phyloP scores from a whole-genome alignment of 2,329 filamentous ascomycete species.

The Colletotrichum limetticola region DNA sequence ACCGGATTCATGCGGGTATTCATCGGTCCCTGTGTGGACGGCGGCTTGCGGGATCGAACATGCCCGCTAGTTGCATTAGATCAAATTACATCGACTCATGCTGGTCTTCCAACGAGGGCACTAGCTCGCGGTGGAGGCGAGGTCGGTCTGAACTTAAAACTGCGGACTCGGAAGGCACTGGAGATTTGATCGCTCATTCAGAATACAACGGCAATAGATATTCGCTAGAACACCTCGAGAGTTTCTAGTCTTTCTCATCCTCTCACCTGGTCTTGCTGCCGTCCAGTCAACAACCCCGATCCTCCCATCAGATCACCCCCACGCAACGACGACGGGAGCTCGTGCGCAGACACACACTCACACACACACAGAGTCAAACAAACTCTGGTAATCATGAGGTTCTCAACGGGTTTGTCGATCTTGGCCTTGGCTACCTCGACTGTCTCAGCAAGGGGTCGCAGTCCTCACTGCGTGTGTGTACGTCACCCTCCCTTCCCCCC shows the following conservation, averaged over 20 bases:
- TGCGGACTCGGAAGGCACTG: not conserved
- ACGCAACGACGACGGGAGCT: not conserved
- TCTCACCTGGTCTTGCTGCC: not conserved
- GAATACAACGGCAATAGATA: not conserved
- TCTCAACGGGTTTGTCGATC: conserved; percentile 4
- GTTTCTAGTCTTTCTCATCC: not conserved
- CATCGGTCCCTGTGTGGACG: not conserved
- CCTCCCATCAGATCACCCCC: not conserved
- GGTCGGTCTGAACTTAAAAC: not conserved
- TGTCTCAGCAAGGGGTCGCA: not conserved
- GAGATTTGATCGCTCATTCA: not conserved
- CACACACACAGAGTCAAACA: not conserved
- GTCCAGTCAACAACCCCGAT: not conserved
- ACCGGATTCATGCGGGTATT: not conserved
- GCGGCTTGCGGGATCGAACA: not conserved
- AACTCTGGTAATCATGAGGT: conserved; percentile 5
- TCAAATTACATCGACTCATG: not conserved
- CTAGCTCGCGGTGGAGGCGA: not conserved
- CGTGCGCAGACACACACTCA: not conserved
- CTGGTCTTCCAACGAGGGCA: not conserved
- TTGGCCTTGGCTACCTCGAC: conserved; percentile 8
- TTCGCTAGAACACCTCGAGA: not conserved
- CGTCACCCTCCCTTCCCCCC: not conserved
- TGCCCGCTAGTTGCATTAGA: not conserved
- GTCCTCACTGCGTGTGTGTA: conserved; percentile 17